phyloP scores from a whole-genome alignment of 192 early-diverging fungal species.

The Backusella mclennaniae region DNA sequence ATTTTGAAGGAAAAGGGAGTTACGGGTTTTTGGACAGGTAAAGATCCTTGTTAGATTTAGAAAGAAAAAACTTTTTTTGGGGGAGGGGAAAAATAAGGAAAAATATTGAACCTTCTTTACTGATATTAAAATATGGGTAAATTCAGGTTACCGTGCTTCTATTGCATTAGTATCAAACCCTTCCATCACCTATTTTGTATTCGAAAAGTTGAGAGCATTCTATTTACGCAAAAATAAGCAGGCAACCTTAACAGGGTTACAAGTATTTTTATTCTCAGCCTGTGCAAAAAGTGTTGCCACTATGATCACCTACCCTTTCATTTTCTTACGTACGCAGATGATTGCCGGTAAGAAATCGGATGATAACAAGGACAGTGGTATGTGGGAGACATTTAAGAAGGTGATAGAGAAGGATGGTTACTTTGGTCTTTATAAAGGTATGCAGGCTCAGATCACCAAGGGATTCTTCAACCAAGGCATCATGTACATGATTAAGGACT shows the following conservation, averaged over 20 bases:
- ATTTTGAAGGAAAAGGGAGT: conserved; percentile 44
- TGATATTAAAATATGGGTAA: not conserved
- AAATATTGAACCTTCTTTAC: not conserved
- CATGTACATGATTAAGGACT: conserved; percentile 58
- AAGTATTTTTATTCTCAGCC: conserved; percentile 48
- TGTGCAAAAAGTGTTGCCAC: conserved; percentile 48
- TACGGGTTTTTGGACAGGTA: conserved; percentile 49
- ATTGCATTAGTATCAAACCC: conserved; percentile 48
- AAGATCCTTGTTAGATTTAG: not conserved
- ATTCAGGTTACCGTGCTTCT: conserved; percentile 43
- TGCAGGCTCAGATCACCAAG: conserved; percentile 50
- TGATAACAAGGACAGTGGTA: not conserved
- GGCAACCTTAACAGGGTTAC: conserved; percentile 31
- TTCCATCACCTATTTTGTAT: conserved; percentile 52
- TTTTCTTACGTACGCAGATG: conserved; percentile 45
- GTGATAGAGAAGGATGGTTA: conserved; percentile 16
- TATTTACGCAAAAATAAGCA: conserved; percentile 20
- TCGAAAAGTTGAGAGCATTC: conserved; percentile 42
- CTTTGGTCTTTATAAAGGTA: conserved; percentile 27
- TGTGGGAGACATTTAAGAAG: conserved; percentile 10
- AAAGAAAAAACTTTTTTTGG: not conserved
- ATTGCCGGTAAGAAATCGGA: conserved; percentile 24
- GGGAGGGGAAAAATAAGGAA: not conserved
- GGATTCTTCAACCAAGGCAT: conserved; percentile 53
- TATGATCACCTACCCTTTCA: conserved; percentile 50